phyloP scores from a whole-genome alignment of 2,329 filamentous ascomycete species.

The Xylaria multiplex region DNA sequence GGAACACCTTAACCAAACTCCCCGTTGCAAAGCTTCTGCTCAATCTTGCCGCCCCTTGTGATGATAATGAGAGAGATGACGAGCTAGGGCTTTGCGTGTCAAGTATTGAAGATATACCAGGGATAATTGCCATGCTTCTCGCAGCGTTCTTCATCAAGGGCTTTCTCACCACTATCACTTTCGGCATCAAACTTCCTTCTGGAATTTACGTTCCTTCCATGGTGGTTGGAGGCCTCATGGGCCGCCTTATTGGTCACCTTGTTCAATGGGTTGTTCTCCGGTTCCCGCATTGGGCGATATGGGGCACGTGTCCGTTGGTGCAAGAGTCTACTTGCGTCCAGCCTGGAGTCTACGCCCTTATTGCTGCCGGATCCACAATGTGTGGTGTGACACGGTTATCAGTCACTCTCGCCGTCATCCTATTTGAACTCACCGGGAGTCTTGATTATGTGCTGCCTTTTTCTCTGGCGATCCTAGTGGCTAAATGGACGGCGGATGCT shows the following conservation, averaged over 20 bases:
- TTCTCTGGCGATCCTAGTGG: conserved; percentile 87
- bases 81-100: conserved; percentile 81
- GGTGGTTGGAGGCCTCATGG: conserved; percentile 94
- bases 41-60: conserved; percentile 89
- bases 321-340: conserved; percentile 87
- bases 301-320: conserved; percentile 75
- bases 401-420: conserved; percentile 91
- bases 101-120: conserved; percentile 78
- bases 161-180: conserved; percentile 86
- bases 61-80: conserved; percentile 70
- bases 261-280: conserved; percentile 83
- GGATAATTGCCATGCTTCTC: conserved; percentile 75
- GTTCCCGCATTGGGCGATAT: conserved; percentile 77
- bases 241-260: conserved; percentile 84
- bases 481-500: conserved; percentile 98
- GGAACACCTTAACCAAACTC: conserved; percentile 90
- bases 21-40: conserved; percentile 91
- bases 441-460: conserved; percentile 96
- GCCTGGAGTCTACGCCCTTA: conserved; percentile 94
- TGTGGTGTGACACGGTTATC: conserved; percentile 94
- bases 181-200: conserved; percentile 95
- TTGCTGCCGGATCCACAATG: conserved; percentile 96
- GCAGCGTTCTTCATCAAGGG: conserved; percentile 90
- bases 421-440: conserved; percentile 95
- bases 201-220: conserved; percentile 99